Evolutionary conservation across 2,329 filamentous ascomycete genomes (phyloP).

Genomic region (Pseudonectria buxi): DNA sequence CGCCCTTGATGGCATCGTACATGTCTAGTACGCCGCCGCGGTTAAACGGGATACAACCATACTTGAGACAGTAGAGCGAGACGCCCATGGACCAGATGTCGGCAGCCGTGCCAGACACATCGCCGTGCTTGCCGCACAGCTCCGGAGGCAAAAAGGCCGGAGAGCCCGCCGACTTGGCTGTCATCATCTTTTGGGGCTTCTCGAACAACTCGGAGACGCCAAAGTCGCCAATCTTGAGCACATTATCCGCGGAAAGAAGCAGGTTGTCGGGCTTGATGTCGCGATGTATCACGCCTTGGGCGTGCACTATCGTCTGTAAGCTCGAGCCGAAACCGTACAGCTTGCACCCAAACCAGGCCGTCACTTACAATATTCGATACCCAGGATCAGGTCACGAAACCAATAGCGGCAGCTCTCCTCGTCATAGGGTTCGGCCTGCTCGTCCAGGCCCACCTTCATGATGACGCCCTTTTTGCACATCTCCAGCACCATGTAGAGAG

Average conservation of each 20-base stretch:
- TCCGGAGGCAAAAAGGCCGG: slow-evolving; percentile 93
- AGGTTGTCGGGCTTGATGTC: slow-evolving; percentile 99
- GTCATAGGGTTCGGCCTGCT: slow-evolving; percentile 73
- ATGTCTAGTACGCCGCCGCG: slow-evolving; percentile 73
- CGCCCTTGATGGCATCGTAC: slow-evolving; percentile 78
- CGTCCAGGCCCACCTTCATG: slow-evolving; percentile 90
- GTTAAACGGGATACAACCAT: slow-evolving; percentile 83
- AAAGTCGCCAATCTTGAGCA: slow-evolving; percentile 97
- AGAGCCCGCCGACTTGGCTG: slow-evolving; percentile 86
- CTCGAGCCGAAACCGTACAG: slow-evolving; percentile 1
- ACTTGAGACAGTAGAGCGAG: slow-evolving; percentile 85
- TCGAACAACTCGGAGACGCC: slow-evolving; percentile 99
- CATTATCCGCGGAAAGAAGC: slow-evolving; percentile 78
- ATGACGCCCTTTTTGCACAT: slow-evolving; percentile 98
- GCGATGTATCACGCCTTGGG: slow-evolving; percentile 88
- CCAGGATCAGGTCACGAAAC: slow-evolving; percentile 91
- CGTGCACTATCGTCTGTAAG: slow-evolving; percentile 56
- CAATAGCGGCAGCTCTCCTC: slow-evolving; percentile 78
- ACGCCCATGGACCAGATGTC: slow-evolving; percentile 99
- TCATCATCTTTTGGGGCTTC: slow-evolving; percentile 77
- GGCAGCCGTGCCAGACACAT: slow-evolving; percentile 80
- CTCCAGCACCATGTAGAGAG: slow-evolving; percentile 96
- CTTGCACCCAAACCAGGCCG: too few species aligned
- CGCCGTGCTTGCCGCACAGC: slow-evolving; percentile 78
- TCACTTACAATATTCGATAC: slow-evolving; percentile 79